A percentile compares a stretch with the other conserved stretches of the same genome.
Conservation (phyloP, 1,284 basidiomycete genomes). For the Porogramme epimiltina region DNA sequence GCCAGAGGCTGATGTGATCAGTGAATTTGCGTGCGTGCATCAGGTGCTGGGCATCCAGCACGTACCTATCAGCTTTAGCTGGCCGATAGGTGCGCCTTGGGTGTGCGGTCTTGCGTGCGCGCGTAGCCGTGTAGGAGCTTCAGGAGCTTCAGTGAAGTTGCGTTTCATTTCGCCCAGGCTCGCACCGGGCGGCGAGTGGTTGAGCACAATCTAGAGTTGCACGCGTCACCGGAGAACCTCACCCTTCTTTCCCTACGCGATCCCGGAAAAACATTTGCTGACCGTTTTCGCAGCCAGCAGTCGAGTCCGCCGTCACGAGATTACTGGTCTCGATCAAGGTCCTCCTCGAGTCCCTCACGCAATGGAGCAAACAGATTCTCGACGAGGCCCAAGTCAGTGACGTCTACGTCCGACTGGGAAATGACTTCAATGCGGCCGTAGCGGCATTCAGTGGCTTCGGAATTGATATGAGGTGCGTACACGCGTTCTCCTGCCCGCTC, state of each 20-base stretch:
- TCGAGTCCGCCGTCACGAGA: slow-evolving; percentile 92
- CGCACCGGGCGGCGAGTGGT: too few species aligned
- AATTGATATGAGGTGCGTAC: slow-evolving; percentile 83
- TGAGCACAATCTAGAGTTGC: too few species aligned
- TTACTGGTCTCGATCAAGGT: slow-evolving; percentile 95
- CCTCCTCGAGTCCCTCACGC: slow-evolving; percentile 87
- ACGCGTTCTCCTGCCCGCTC: slow-evolving; percentile 1
- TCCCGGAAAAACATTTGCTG: background rate
- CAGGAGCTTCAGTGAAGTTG: too few species aligned
- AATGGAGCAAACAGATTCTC: slow-evolving; percentile 82
- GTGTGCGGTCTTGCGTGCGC: too few species aligned
- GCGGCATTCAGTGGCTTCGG: slow-evolving; percentile 85
- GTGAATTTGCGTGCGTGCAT: too few species aligned
- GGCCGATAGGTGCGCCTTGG: too few species aligned
- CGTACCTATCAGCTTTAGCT: too few species aligned
- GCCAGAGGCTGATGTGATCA: too few species aligned
- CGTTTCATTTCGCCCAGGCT: too few species aligned
- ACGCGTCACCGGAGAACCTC: background rate
- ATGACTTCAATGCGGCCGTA: slow-evolving; percentile 95
- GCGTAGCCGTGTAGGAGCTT: too few species aligned
- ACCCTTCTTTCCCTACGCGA: background rate
- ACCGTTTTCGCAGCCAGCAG: slow-evolving; percentile 53
- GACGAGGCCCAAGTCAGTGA: slow-evolving; percentile 90
- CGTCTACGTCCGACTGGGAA: slow-evolving; percentile 94
- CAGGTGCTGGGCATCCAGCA: too few species aligned